Percentiles rank a stretch among this genome's conserved stretches.
Evolutionary conservation across 768 basidiomycete genomes (phyloP).

Genomic region (Rhodotorula kratochvilovae): DNA sequence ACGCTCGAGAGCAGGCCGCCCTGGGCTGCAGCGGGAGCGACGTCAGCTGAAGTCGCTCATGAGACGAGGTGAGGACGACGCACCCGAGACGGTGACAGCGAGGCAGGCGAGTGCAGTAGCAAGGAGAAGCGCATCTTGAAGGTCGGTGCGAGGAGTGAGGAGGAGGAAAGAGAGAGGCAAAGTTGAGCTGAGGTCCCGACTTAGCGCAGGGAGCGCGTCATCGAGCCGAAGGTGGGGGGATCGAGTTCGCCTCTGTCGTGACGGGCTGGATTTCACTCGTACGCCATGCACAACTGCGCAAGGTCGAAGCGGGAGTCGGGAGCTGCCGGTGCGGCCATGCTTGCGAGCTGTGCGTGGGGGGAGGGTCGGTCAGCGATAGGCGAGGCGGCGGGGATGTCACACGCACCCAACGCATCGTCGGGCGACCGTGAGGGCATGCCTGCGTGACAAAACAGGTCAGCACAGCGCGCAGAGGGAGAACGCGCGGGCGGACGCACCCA

Average conservation of each 20-base stretch:
- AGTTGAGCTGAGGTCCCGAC: background rate
- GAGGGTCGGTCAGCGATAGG: background rate
- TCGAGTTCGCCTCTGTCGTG: background rate
- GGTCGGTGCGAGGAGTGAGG: background rate
- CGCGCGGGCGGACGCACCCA: constrained; percentile 45
- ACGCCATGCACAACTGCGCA: background rate
- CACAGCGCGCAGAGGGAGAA: background rate
- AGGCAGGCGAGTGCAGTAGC: background rate
- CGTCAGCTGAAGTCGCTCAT: too few relatives aligned
- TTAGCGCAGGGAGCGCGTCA: background rate
- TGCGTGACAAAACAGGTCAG: background rate
- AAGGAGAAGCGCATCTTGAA: background rate
- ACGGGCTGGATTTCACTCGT: background rate
- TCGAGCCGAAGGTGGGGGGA: background rate
- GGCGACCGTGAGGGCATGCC: constrained; percentile 46
- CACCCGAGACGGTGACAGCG: background rate
- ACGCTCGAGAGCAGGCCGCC: background rate
- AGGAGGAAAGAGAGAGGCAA: background rate
- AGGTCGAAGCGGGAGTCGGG: background rate
- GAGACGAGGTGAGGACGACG: background rate
- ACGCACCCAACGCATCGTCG: constrained; percentile 49
- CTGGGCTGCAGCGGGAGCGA: background rate
- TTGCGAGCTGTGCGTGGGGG: background rate
- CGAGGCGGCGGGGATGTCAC: too few relatives aligned
- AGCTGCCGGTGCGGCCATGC: background rate